Percentiles rank a stretch among this genome's conserved stretches.
Conservation (phyloP, 169 alveolate genomes). For the Cryptosporidium bovis region DNA sequence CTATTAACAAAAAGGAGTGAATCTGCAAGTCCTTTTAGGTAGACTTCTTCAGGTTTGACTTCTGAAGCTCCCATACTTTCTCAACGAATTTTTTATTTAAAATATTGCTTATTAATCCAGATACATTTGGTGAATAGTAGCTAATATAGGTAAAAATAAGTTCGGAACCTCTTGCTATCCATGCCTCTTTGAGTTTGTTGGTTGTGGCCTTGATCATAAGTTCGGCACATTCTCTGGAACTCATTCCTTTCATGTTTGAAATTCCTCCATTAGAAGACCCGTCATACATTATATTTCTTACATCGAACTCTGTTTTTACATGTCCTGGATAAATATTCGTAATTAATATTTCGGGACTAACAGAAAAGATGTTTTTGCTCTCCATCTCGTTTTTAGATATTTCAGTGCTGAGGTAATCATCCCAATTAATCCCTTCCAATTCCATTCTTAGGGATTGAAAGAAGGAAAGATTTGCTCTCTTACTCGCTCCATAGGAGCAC, state of each 20-base stretch:
- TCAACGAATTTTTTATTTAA: constrained; percentile 13
- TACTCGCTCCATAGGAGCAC: constrained; percentile 71
- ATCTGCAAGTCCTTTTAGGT: not conserved
- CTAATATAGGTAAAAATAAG: constrained; percentile 27
- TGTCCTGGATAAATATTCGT: constrained; percentile 64
- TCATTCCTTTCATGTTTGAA: constrained; percentile 38
- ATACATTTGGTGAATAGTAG: constrained; percentile 45
- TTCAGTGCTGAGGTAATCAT: constrained; percentile 28
- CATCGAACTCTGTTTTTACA: constrained; percentile 44
- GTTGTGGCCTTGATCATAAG: constrained; percentile 40
- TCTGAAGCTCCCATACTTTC: constrained; percentile 55
- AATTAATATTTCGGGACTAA: constrained; percentile 36
- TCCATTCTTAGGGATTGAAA: constrained; percentile 57
- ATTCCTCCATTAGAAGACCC: constrained; percentile 8
- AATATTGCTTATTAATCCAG: constrained; percentile 15
- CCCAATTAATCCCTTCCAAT: constrained; percentile 35
- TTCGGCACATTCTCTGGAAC: constrained; percentile 46
- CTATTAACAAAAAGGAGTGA: constrained; percentile 12
- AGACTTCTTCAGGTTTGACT: constrained; percentile 42
- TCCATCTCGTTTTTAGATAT: not conserved
- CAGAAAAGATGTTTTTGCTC: constrained; percentile 18
- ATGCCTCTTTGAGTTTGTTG: constrained; percentile 34
- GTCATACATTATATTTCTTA: constrained; percentile 25
- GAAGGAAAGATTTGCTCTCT: constrained; percentile 41
- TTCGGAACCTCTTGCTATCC: constrained; percentile 60